Base-by-base conservation (phyloP, 2,329 filamentous ascomycete genomes). In the Saccharata proteae region DNA sequence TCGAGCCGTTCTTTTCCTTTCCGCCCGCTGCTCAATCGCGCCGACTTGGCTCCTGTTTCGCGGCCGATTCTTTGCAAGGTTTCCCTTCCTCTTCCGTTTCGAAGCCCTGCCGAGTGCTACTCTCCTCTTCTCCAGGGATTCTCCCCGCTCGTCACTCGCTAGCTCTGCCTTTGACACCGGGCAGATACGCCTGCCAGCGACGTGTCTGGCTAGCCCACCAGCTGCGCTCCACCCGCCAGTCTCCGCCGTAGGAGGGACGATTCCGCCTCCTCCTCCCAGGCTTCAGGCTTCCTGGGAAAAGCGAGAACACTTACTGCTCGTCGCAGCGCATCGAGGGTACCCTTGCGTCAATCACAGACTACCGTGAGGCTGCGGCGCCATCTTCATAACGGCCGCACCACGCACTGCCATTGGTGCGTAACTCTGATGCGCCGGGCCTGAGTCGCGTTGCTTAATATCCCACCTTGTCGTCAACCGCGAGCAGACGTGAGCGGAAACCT, bases 291-390 rank as follows among this genome's bases (percentile, higher is more conserved):
- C 3, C 34, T 27, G 18, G 24, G 13, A 7, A 12, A 32, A 34
- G 30, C 32, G 40, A 33, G 34, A 38, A 39, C 43, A 40, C 44
- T 44, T 18, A 23, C 49, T 45, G 49, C 48, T 53, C 48, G 48
- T 51, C 43, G 43, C 44, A 48, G 38, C 45, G 29, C 25, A 39
- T 43, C 51, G 51, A 55, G 51, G 50, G 47, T 52, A 55, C 45
- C 53, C 53, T 51, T 46, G 46, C 49, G 35, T 31, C 34, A 27
- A 29, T 33, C 34, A 39, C 42, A 41, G 48, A 39, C 41, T 48
- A 35, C 47, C 42, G 48, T 49, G 49, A 52, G 47, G 44, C 48
- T 47, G 45, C 42, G 48, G 47, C 47, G 44, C 49, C 47, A 45
- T 41, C 45, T 49, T 40, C 43, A 41, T 43, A 45, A 48, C 43